Base-by-base conservation (phyloP, 2,329 filamentous ascomycete genomes). In the Nemania sp. region DNA sequence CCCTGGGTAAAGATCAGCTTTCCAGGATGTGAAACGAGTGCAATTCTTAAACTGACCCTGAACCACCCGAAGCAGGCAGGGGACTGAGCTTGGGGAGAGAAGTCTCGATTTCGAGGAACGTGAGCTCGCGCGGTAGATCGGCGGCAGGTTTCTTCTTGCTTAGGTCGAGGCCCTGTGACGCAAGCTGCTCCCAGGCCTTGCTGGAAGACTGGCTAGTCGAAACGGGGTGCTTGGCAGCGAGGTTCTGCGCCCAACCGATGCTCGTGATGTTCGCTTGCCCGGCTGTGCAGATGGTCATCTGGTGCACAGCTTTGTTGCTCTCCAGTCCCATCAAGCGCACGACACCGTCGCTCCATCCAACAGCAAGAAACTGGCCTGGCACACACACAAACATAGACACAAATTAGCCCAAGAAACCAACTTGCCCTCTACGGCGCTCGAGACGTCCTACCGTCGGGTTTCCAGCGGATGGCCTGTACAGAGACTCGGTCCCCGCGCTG, bases 241-340 rank as follows among this genome's bases (percentile, higher is more conserved):
- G 70, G 72, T 85, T 87, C 70, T 80, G 82, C 13, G 83, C 79
- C 87, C 87, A 88, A 64, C 82, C 84, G 65, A 88, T 85, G 66
- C 84, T 83, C n/a, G 82, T 82, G 71, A 88, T 84, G 72, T 72
- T 81, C 52, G 77, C 77, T 52, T 80, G 80, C 69, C 76, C 74
- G 47, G 79, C 80, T 55, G 82, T 83, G 74, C 82, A 84, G 62
- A 90, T 81, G 18, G 80, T 80, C 74, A 93, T 90, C 74, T 92
- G 88, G 78, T 96, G 92, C 22, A 94, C 89, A 13, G 91, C 88
- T 80, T 95, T 97, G 78, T 90, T 92, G 73, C 89, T 94, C 78
- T 96, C 93, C 24, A 93, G 82, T 68, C 92, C 92, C 78, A 95
- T 87, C 41, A 97, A 82, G 66, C 93, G 89, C 22, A 96, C 88